Base-by-base conservation (phyloP, 208 protist genomes). In the Trypanosoma brucei region DNA sequence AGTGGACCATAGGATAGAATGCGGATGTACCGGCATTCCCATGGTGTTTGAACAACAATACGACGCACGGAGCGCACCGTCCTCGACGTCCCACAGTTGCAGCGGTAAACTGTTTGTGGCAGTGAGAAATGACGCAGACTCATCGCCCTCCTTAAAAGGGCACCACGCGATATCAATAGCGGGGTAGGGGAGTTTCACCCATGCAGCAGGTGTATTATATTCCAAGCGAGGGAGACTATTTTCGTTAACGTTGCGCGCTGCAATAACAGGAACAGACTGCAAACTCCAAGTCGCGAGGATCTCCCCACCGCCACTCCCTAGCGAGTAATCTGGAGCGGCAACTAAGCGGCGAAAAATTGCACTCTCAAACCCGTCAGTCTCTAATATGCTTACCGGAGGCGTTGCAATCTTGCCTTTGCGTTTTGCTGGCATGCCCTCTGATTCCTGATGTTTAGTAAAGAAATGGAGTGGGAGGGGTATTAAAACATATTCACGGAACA, bases 21-120 rank as follows among this genome's bases (percentile, higher is more conserved):
- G 74, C 2, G 83, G 71, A 55, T 83, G 60, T 9, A 68, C 67
- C 34, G 79, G 75, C 49, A 76, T 76, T 61, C 78, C 84, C 64
- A 72, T 76, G 55, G 74, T 68, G 54, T 87, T 91, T 33, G 22
- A n/a, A 5, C 81, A 78, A n/a, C 71, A 63, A 59, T 91, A 94
- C 5, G 81, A 77, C 33, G 79, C 85, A n/a, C 88, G 82, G 62
- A 85, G 63, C 3, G 68, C 51, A 13, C 66, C 83, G 52, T 89
- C 83, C 14, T 85, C 76, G 1, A 70, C 8, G 61, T 94, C 84
- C 85, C 88, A 92, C 52, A 94, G 49, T 63, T 94, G 88, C 53
- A 94, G 60, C 5, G 88, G 88, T 61, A 72, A 72, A 49, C 72
- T 78, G 40, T 58, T 39, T 54, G 78, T 80, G 14, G 78, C 78